Base-by-base conservation (phyloP, 768 basidiomycete species). In the Termitomyces bulborhizus region DNA sequence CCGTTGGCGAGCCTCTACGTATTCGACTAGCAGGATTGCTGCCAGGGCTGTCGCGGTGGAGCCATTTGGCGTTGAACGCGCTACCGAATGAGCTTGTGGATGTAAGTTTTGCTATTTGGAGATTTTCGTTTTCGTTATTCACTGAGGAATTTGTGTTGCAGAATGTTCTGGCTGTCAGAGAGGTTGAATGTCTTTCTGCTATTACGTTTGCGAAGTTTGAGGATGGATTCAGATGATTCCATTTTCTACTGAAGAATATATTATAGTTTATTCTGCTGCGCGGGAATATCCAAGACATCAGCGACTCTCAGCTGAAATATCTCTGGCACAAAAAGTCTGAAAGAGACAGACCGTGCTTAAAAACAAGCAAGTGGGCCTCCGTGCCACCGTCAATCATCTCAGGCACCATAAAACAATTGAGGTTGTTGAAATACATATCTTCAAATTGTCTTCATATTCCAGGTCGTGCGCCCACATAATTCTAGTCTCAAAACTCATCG, bases 51-150 rank as follows among this genome's bases (percentile, higher is more conserved):
- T 84, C 88, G 53, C 73, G 83, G 54, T 93, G 93, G 91, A 86
- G 85, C 62, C 81, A 81, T 59, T 55, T 83, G 55, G 84, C 85
- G 39, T 66, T 93, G 61, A 78, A 82, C 58, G 80, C 80, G 16
- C 66, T 86, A 53, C 90, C 89, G 36, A 92, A 90, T 66, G 90
- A 89, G 66, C 72, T 93, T 60, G 80, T 92, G 27, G 91, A 94
- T 72, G 93, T 92, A 65, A 69, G 88, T 79, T 40, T 42, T 46
- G 18, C 55, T 15, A 12, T 54, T 47, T 48, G 34, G 16, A 24
- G 13, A 7, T 27, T 26, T 54, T 54, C 13, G 3, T 51, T 11
- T 21, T 16, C 52, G 3, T 49, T 40, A 51, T 43, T 43, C 16
- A 3, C 3, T 54, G 46, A 54, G 32, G 24, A 13, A 41, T 26